Evolutionary conservation across 192 early-diverging fungal genomes (phyloP), one percentile per base, ranked within the genome.

Genomic region (Coemansia sp.): DNA sequence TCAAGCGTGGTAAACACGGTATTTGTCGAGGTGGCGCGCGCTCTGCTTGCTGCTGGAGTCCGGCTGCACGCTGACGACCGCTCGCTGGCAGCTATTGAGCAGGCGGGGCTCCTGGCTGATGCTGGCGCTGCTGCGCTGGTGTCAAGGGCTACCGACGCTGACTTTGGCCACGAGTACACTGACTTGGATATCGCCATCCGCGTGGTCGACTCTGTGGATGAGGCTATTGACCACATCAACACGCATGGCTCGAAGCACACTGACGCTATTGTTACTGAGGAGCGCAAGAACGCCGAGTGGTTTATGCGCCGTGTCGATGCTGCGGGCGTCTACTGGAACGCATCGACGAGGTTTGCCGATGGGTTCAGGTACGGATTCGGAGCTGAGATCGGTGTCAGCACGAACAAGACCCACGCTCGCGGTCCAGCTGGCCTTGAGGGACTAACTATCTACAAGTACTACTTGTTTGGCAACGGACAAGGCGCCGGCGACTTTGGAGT

Each of bases 301-400:
- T 99, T 97, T 70, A 93, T 99, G 95, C 84, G 85, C 7, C 77
- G 87, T 21, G 95, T 99, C 4, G 97, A 99, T 76, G 90, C 96
- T 1, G 95, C 97, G n/a, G 97, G 95, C 14, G 94, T 95, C 25
- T 99, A 92, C 79, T 96, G 93, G 92, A 99, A 99, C 70, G 95
- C 95, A 6, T 90, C 87, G 63, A 96, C 94, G 20, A 83, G 97
- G 18, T 97, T 99, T 83, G 94, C 97, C 35, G 97, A 99, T 74
- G 97, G 97, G 7, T 99, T 99, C 88, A 87, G 95, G 59, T 97
- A 96, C 80, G 97, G 97, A 16, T 99, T 99, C 84, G 97, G 97
- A 31, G 91, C 97, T 0, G 97, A 99, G 79, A 94, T 99, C 64
- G 97, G 97, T 26, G 93, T 92, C 28, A 93, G 91, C 68, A 99